Base-by-base conservation (phyloP, 805 yeast species). In the Kazachstania bromeliacearum region DNA sequence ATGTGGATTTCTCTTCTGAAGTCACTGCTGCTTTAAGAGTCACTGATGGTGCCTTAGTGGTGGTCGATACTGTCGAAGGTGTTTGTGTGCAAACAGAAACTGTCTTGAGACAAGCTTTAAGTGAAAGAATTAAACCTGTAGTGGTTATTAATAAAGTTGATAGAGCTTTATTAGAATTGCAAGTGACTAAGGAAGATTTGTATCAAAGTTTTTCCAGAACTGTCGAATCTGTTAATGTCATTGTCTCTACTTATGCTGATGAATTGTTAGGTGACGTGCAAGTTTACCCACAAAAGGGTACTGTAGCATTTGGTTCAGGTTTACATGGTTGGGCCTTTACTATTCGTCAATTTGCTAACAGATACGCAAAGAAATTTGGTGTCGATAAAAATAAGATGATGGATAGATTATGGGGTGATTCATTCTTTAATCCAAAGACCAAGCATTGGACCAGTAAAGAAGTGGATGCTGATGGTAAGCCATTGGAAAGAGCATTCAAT, bases 261-360 rank as follows among this genome's bases (percentile, higher is more conserved):
- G 73, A 75, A 69, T 68, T 74, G 46, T 70, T 89, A 50, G 98
- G 98, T 75, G 97, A 89, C 64, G 80, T 75, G 60, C 96, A 89
- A 76, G 97, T 89, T 50, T 88, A 81, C 94, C 98, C 98, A 70
- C 94, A 88, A 68, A 70, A 71, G 66, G 98, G 98, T 75, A 89
- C 96, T 69, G 95, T 89, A 64, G 98, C 98, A 56, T 89, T 89
- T 71, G 96, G 95, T 76, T 92, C 97, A 68, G 98, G 97, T 82
- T 77, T 89, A 66, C 98, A 89, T 79, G 98, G 98, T 71, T 89
- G 98, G 98, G 97, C 96, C 66, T 89, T 89, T 88, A 89, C 98
- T 58, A 81, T 89, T 65, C 85, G 98, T 73, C 97, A 89, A 77
- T 89, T 89, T 60, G 96, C 97, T 60, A 70, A 75, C 72, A 85